Evolutionary conservation across 2,329 filamentous ascomycete species (phyloP).

Genomic region (Colletotrichum ledebouriae): DNA sequence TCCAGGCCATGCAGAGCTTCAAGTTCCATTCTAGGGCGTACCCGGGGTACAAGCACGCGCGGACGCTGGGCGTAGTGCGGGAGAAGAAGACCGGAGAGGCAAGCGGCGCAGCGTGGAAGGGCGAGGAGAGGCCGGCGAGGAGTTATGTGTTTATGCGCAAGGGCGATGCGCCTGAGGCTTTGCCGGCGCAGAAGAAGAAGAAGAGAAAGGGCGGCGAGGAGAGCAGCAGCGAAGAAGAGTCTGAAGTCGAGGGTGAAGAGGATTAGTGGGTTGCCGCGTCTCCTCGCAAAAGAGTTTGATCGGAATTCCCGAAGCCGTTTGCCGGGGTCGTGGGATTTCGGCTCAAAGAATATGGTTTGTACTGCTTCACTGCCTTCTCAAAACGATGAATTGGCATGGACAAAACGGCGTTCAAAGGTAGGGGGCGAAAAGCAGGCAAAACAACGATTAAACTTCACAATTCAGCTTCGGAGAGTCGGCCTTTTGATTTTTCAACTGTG

Average conservation of each 20-base stretch:
- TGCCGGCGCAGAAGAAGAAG: slow-evolving; percentile 49
- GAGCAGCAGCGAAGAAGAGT: slow-evolving; percentile 45
- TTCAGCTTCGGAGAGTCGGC: not conserved
- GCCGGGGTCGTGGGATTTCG: not conserved
- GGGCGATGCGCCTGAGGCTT: slow-evolving; percentile 58
- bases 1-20: slow-evolving; percentile 79
- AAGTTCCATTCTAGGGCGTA: slow-evolving; percentile 76
- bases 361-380: not conserved
- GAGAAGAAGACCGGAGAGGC: slow-evolving; percentile 60
- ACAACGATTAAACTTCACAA: slow-evolving; percentile 1
- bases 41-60: slow-evolving; percentile 79
- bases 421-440: not conserved
- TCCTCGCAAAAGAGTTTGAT: not conserved
- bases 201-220: slow-evolving; percentile 50
- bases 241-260: slow-evolving; percentile 49
- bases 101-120: slow-evolving; percentile 57
- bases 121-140: slow-evolving; percentile 61
- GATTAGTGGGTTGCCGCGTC: slow-evolving; percentile 12
- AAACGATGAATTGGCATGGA: slow-evolving; percentile 22
- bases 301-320: not conserved
- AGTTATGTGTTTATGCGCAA: slow-evolving; percentile 74
- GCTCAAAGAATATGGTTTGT: not conserved
- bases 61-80: slow-evolving; percentile 77
- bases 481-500: not conserved
- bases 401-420: slow-evolving; percentile 28